Conservation (phyloP, 805 yeast genomes). For the Wickerhamomyces bisporus region DNA sequence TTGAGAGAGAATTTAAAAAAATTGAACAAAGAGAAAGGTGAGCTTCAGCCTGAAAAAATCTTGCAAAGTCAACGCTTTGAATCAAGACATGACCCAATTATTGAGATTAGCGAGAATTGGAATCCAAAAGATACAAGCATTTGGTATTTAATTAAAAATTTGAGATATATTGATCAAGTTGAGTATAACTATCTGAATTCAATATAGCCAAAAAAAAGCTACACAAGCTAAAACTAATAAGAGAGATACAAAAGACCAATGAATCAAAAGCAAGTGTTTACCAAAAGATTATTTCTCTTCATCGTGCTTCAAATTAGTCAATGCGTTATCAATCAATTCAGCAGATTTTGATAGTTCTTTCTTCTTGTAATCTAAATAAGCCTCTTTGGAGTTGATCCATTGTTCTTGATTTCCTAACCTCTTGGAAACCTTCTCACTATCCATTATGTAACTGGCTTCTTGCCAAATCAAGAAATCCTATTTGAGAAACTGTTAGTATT, state of each 20-base stretch:
- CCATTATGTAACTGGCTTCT: slow-evolving; percentile 21
- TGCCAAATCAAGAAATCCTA: slow-evolving; percentile 24
- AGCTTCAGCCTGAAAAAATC: slow-evolving; percentile 3
- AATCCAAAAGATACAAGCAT: slow-evolving; percentile 13
- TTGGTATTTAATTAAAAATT: slow-evolving; percentile 16
- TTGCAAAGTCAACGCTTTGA: slow-evolving; percentile 14
- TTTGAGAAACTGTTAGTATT: neutral
- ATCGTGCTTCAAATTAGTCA: slow-evolving; percentile 12
- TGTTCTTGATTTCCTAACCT: slow-evolving; percentile 16
- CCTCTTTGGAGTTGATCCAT: slow-evolving; percentile 21
- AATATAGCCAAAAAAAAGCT: slow-evolving; percentile 1
- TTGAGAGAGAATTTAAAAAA: slow-evolving; percentile 3
- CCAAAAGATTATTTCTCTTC: neutral
- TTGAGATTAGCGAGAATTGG: slow-evolving; percentile 18
- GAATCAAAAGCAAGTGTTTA: too few species aligned
- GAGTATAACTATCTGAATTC: slow-evolving; percentile 2
- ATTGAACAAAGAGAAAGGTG: slow-evolving; percentile 1
- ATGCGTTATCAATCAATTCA: slow-evolving; percentile 19
- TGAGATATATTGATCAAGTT: slow-evolving; percentile 7
- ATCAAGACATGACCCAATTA: slow-evolving; percentile 17
- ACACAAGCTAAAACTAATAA: too few species aligned
- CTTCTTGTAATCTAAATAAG: slow-evolving; percentile 14
- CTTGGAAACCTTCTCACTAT: slow-evolving; percentile 17
- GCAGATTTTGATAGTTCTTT: slow-evolving; percentile 20
- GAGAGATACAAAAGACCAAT: too few species aligned